Evolutionary conservation across 1,284 basidiomycete species (phyloP).

Genomic region (Lentinula novae-zelandiae): DNA sequence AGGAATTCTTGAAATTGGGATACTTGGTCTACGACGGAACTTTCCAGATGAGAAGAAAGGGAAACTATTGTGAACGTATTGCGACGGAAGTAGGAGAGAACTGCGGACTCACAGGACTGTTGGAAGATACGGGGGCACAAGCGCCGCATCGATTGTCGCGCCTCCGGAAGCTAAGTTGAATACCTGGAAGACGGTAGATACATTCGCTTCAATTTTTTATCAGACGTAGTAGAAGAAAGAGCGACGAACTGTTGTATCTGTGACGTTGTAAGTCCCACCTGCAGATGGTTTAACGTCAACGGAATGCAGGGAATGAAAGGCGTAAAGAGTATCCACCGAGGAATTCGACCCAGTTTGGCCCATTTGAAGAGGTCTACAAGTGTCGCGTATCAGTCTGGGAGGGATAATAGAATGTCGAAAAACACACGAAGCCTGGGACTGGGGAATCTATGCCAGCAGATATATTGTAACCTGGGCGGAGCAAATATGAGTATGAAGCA

Average conservation of each 20-base stretch:
- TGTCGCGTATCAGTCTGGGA: background rate
- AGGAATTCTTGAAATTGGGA: constrained; percentile 50
- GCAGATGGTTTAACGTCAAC: constrained; percentile 19
- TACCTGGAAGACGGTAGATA: constrained; percentile 29
- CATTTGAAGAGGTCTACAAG: constrained; percentile 55
- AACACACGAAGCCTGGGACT: constrained; percentile 48
- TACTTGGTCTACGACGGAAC: constrained; percentile 63
- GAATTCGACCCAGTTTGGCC: constrained; percentile 60
- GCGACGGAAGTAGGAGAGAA: background rate
- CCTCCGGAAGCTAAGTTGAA: constrained; percentile 60
- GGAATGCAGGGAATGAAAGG: background rate
- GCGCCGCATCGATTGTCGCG: constrained; percentile 57
- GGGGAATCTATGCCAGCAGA: constrained; percentile 53
- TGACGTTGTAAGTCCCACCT: constrained; percentile 52
- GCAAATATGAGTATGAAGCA: background rate
- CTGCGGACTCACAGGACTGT: constrained; percentile 42
- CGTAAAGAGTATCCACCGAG: constrained; percentile 34
- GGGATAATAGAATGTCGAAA: background rate
- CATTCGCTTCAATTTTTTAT: background rate
- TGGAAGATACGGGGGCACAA: constrained; percentile 53
- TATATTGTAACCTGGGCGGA: constrained; percentile 48
- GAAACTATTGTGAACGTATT: background rate
- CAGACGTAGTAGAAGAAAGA: background rate
- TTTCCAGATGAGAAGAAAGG: constrained; percentile 18
- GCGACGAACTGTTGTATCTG: constrained; percentile 41